A percentile compares a stretch with the other conserved stretches of the same genome.
phyloP scores from a whole-genome alignment of 2,329 filamentous ascomycete genomes.

The Emergomyces pasteurianus region DNA sequence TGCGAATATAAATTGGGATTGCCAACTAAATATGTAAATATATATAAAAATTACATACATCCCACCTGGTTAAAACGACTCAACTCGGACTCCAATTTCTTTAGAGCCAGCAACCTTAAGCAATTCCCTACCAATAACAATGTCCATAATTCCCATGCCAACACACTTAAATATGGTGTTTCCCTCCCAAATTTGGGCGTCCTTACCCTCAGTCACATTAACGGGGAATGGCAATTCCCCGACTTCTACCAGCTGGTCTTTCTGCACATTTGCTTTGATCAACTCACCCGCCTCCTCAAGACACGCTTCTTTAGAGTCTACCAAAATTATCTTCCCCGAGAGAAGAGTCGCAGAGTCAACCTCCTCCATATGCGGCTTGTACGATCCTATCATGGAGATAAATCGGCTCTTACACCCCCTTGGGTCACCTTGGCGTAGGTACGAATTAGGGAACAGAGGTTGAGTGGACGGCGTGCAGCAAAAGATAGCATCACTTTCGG shows the following conservation, averaged over 20 bases:
- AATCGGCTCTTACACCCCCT: constrained; percentile 29
- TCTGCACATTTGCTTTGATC: constrained; percentile 27
- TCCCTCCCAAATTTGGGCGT: constrained; percentile 12
- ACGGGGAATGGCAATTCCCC: constrained; percentile 20
- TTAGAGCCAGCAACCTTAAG: constrained; percentile 24
- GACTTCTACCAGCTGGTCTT: constrained; percentile 31
- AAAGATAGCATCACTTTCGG: constrained; percentile 34
- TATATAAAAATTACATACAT: neutral
- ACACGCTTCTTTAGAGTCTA: constrained; percentile 44
- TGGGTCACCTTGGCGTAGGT: constrained; percentile 24
- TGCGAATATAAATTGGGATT: no score
- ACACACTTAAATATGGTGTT: constrained; percentile 41
- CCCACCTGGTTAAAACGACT: constrained; percentile 22
- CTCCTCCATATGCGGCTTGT: constrained; percentile 43
- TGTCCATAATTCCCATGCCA: constrained; percentile 40
- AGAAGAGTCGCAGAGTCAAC: constrained; percentile 34
- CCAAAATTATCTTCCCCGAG: constrained; percentile 52
- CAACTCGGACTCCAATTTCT: constrained; percentile 24
- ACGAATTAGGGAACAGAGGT: constrained; percentile 31
- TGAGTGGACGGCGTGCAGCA: constrained; percentile 37
- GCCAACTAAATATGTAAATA: neutral
- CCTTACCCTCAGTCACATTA: neutral
- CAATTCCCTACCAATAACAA: constrained; percentile 33
- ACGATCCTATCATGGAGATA: constrained; percentile 42
- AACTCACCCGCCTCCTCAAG: constrained; percentile 37